Percentiles rank a stretch among this genome's conserved stretches.
Evolutionary conservation across 805 yeast species (phyloP).

Genomic region (Yarrowia hollandica): DNA sequence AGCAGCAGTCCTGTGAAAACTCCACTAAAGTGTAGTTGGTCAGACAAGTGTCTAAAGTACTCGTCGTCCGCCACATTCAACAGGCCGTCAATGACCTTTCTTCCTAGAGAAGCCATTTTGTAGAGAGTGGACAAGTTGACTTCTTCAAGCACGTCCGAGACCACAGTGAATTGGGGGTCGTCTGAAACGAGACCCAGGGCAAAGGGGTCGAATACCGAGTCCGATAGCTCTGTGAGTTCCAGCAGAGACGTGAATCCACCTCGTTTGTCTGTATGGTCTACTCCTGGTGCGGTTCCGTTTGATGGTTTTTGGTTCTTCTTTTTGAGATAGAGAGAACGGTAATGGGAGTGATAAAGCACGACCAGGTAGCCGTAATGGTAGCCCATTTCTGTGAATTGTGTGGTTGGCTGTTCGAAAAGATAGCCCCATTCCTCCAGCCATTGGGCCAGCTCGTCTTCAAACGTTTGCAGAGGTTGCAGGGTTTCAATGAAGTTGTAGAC

Average conservation of each 20-base stretch:
- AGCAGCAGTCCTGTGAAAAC: constrained; percentile 36
- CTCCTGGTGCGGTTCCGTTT: constrained; percentile 11
- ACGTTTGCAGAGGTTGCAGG: constrained; percentile 41
- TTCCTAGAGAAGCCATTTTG: constrained; percentile 35
- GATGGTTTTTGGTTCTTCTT: constrained; percentile 7
- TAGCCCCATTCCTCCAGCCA: constrained; percentile 75
- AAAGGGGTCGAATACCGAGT: constrained; percentile 13
- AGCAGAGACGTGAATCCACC: constrained; percentile 9
- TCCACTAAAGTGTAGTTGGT: constrained; percentile 58
- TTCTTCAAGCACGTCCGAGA: constrained; percentile 36
- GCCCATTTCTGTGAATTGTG: constrained; percentile 72
- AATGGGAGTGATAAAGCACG: constrained; percentile 48
- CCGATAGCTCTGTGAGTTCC: constrained; percentile 15
- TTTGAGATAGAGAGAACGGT: constrained; percentile 30
- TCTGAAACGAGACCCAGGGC: constrained; percentile 11
- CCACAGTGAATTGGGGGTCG: constrained; percentile 16
- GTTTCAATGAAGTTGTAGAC: constrained; percentile 59
- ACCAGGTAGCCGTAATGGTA: constrained; percentile 61
- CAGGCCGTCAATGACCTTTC: constrained; percentile 47
- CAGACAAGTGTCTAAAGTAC: constrained; percentile 68
- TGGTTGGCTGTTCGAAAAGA: constrained; percentile 65
- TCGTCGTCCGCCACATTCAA: constrained; percentile 49
- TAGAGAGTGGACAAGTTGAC: constrained; percentile 35
- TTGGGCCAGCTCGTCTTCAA: constrained; percentile 50
- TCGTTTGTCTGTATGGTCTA: constrained; percentile 30